Conservation (phyloP, 2,329 filamentous ascomycete species). For the Aspergillus ustus region DNA sequence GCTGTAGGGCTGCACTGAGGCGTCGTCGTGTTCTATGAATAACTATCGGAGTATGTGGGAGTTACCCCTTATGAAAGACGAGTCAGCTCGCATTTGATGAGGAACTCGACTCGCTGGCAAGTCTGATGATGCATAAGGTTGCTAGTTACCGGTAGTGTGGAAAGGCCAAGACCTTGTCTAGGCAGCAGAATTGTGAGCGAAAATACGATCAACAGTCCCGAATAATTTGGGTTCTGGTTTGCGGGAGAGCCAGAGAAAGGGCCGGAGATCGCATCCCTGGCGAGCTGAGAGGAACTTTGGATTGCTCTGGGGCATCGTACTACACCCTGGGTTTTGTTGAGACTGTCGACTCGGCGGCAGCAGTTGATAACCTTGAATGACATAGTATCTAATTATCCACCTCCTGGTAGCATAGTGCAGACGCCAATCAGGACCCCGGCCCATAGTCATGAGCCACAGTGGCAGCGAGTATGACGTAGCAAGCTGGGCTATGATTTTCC, state of each 20-base stretch:
- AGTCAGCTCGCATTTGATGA: background rate
- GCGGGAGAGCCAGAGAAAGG: slow-evolving; percentile 1
- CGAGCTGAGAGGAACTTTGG: background rate
- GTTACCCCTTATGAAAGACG: background rate
- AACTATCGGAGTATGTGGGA: background rate
- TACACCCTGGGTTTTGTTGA: background rate
- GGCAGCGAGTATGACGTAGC: slow-evolving; percentile 25
- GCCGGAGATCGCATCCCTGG: background rate
- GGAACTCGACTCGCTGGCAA: background rate
- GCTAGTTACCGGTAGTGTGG: slow-evolving; percentile 5
- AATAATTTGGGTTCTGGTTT: slow-evolving; percentile 2
- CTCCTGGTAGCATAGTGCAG: background rate
- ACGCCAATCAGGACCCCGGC: slow-evolving; percentile 1
- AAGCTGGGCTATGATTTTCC: slow-evolving; percentile 5
- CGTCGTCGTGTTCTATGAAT: background rate
- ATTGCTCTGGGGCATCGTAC: background rate
- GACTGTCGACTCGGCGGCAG: background rate
- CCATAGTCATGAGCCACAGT: slow-evolving; percentile 22
- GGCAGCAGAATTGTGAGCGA: slow-evolving; percentile 10
- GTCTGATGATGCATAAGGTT: slow-evolving; percentile 6
- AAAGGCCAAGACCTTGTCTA: background rate
- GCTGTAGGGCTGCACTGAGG: slow-evolving; percentile 9
- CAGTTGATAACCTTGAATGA: slow-evolving; percentile 7
- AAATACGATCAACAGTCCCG: slow-evolving; percentile 10
- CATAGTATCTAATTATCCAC: no score